phyloP scores from a whole-genome alignment of 2,329 filamentous ascomycete genomes.

The Drechmeria coniospora region DNA sequence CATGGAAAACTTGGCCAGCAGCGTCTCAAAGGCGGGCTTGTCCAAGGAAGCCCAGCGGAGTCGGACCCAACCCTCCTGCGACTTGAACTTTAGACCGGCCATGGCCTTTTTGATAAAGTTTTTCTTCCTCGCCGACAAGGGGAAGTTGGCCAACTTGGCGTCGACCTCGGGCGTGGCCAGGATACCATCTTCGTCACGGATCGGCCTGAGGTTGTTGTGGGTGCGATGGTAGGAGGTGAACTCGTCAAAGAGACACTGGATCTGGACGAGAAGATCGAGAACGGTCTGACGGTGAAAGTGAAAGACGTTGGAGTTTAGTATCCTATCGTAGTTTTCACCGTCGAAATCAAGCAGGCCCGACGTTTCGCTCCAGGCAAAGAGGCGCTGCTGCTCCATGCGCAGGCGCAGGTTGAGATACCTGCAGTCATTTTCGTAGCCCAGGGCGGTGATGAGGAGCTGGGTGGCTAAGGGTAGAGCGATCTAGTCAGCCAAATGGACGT shows the following conservation, averaged over 20 bases:
- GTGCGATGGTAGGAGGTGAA: conserved; percentile 26
- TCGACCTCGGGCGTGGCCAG: conserved; percentile 26
- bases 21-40: conserved; percentile 27
- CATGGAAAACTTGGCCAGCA: conserved; percentile 26
- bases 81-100: conserved; percentile 20
- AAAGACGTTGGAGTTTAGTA: conserved; percentile 31
- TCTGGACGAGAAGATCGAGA: conserved; percentile 31
- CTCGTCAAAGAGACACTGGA: conserved; percentile 30
- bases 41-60: conserved; percentile 30
- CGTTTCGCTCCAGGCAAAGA: conserved; percentile 34
- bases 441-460: conserved; percentile 31
- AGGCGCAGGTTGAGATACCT: conserved; percentile 31
- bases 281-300: conserved; percentile 31
- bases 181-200: conserved; percentile 18
- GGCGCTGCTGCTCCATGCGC: conserved; percentile 33
- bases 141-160: conserved; percentile 27
- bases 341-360: conserved; percentile 31
- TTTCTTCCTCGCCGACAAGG: conserved; percentile 22
- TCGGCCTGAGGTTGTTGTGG: conserved; percentile 20
- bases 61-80: conserved; percentile 18
- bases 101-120: conserved; percentile 30
- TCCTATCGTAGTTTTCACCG: conserved; percentile 21
- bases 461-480: conserved; percentile 18
- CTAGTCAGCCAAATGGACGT: neutral
- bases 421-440: conserved; percentile 30